A percentile compares a stretch with the other conserved stretches of the same genome.
phyloP scores from a whole-genome alignment of 1,284 basidiomycete genomes.

The Termitomyces sp. region DNA sequence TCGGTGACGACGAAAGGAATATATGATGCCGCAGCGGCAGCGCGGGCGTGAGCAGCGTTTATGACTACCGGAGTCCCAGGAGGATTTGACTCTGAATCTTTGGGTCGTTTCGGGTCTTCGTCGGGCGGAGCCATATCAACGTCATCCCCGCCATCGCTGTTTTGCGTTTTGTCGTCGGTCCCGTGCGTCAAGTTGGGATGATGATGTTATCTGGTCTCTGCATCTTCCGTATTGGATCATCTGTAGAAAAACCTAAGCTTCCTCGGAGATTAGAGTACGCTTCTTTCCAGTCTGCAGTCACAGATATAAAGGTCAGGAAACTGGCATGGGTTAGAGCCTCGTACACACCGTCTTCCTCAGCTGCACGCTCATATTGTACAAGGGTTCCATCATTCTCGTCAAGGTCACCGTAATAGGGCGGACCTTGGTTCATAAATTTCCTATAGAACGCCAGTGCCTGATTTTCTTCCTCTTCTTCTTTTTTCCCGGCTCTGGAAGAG shows the following conservation, averaged over 20 bases:
- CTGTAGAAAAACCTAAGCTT: conserved; percentile 48
- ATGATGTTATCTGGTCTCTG: conserved; percentile 34
- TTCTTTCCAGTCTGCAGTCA: conserved; percentile 64
- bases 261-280: conserved; percentile 54
- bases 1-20: conserved; percentile 74
- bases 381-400: conserved; percentile 79
- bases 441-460: conserved; percentile 75
- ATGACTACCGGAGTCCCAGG: conserved; percentile 15
- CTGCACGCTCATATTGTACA: conserved; percentile 64
- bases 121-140: conserved; percentile 34
- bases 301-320: not conserved
- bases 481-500: conserved; percentile 80
- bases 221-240: conserved; percentile 48
- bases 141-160: conserved; percentile 23
- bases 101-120: not conserved
- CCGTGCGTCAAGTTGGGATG: not conserved
- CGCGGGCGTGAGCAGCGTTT: conserved; percentile 36
- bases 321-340: not conserved
- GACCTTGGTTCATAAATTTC: conserved; percentile 85
- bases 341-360: conserved; percentile 69
- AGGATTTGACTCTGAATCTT: not conserved
- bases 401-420: conserved; percentile 87
- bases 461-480: conserved; percentile 83
- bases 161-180: not conserved
- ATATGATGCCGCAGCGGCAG: conserved; percentile 59